Evolutionary conservation across 1,139 yeast genomes (phyloP).

Genomic region (Suhomyces ambrosiae): DNA sequence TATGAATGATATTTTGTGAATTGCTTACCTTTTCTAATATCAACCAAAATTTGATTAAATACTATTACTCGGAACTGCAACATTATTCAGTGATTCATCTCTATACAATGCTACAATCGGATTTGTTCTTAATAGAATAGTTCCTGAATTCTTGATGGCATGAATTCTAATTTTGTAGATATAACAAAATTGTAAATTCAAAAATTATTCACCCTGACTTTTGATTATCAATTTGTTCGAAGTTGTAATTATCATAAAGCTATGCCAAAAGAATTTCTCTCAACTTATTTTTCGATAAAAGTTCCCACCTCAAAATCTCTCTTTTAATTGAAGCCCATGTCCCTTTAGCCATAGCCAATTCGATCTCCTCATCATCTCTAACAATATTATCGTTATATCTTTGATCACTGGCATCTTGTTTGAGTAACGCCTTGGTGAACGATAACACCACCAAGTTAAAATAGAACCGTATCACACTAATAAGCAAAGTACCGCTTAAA

Average conservation of each 20-base stretch:
- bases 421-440: slow-evolving; percentile 52
- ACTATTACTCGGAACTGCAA: too few species aligned
- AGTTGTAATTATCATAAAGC: too few species aligned
- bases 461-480: slow-evolving; percentile 61
- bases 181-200: too few species aligned
- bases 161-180: too few species aligned
- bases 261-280: slow-evolving; percentile 25
- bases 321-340: slow-evolving; percentile 25
- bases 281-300: slow-evolving; percentile 33
- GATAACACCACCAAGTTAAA: slow-evolving; percentile 65
- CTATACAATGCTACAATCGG: too few species aligned
- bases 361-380: slow-evolving; percentile 32
- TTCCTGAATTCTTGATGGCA: too few species aligned
- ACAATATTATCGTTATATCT: slow-evolving; percentile 21
- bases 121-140: background rate
- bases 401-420: slow-evolving; percentile 31
- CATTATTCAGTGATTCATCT: too few species aligned
- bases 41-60: too few species aligned
- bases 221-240: too few species aligned
- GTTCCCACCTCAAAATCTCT: slow-evolving; percentile 32
- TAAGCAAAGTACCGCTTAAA: slow-evolving; percentile 53
- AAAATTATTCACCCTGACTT: too few species aligned
- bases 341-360: slow-evolving; percentile 25
- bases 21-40: too few species aligned
- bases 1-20: too few species aligned